phyloP scores from a whole-genome alignment of 2,329 filamentous ascomycete genomes.

The Fusarium illudens region DNA sequence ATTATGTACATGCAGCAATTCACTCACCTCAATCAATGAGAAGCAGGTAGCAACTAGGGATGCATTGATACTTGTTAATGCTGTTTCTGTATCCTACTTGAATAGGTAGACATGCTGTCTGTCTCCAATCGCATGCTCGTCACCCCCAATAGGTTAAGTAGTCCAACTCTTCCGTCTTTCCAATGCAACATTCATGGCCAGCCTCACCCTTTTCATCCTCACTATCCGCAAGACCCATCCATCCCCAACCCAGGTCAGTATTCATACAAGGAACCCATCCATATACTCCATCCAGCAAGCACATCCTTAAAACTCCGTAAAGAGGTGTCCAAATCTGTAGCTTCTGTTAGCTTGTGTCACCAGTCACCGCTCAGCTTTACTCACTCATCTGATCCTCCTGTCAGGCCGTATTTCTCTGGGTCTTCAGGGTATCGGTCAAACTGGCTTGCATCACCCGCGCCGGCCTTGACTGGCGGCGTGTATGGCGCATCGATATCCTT shows the following conservation, averaged over 20 bases:
- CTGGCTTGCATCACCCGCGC: conserved; percentile 93
- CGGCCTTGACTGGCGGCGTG: conserved; percentile 92
- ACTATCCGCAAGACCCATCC: conserved; percentile 8
- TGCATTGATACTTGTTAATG: conserved; percentile 26
- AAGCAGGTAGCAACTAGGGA: conserved; percentile 14
- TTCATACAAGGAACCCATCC: conserved; percentile 28
- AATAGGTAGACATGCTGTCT: conserved; percentile 9
- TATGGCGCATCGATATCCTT: conserved; percentile 99
- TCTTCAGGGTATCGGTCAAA: conserved; percentile 99
- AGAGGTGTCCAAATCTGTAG: conserved; percentile 74
- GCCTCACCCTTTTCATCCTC: conserved; percentile 9
- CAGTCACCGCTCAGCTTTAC: conserved; percentile 46
- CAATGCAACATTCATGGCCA: not conserved
- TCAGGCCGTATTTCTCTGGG: conserved; percentile 86
- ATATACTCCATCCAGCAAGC: conserved; percentile 22
- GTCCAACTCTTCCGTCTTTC: conserved; percentile 4
- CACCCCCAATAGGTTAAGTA: not conserved
- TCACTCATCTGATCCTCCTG: conserved; percentile 81
- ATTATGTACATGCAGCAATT: no score
- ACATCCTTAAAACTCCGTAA: conserved; percentile 72
- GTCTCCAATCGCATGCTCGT: conserved; percentile 7
- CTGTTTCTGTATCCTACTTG: conserved; percentile 26
- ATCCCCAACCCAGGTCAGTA: conserved; percentile 14
- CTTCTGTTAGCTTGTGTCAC: conserved; percentile 22
- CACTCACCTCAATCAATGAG: not conserved